phyloP scores from a whole-genome alignment of 2,329 filamentous ascomycete species.

The Pseudogymnoascus sp. region DNA sequence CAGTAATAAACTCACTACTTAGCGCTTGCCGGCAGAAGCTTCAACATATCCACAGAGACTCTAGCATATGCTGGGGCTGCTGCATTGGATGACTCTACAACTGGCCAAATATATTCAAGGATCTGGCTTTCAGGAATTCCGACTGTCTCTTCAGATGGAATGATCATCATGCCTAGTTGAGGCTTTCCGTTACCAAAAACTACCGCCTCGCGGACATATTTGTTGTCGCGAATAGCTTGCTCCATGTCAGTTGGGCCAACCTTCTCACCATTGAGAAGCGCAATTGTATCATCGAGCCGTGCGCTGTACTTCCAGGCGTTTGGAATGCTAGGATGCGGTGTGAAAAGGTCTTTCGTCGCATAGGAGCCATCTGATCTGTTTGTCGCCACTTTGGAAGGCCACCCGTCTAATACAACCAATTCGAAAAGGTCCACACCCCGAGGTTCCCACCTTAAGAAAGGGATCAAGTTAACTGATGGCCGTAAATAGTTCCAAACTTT shows the following conservation, averaged over 20 bases:
- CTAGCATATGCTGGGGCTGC: slow-evolving; percentile 44
- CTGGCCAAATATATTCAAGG: slow-evolving; percentile 41
- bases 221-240: slow-evolving; percentile 44
- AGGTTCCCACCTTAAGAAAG: slow-evolving; percentile 6
- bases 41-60: slow-evolving; percentile 46
- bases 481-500: slow-evolving; percentile 39
- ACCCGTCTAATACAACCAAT: slow-evolving; percentile 26
- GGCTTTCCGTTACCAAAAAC: slow-evolving; percentile 49
- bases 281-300: slow-evolving; percentile 40
- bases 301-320: slow-evolving; percentile 40
- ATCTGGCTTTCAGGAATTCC: slow-evolving; percentile 38
- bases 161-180: slow-evolving; percentile 46
- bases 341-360: slow-evolving; percentile 39
- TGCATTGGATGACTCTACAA: slow-evolving; percentile 44
- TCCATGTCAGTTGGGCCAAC: slow-evolving; percentile 43
- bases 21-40: slow-evolving; percentile 34
- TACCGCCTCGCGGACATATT: slow-evolving; percentile 47
- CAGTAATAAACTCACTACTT: slow-evolving; percentile 14
- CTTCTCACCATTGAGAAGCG: slow-evolving; percentile 42
- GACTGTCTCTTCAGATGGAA: slow-evolving; percentile 40
- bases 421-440: not conserved
- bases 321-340: slow-evolving; percentile 34
- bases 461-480: slow-evolving; percentile 8
- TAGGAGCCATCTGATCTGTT: slow-evolving; percentile 39
- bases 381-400: slow-evolving; percentile 31